Evolutionary conservation across 306 rosid genomes (phyloP), one percentile per base, ranked within the genome.

Genomic region (Spatholobus suberectus): DNA sequence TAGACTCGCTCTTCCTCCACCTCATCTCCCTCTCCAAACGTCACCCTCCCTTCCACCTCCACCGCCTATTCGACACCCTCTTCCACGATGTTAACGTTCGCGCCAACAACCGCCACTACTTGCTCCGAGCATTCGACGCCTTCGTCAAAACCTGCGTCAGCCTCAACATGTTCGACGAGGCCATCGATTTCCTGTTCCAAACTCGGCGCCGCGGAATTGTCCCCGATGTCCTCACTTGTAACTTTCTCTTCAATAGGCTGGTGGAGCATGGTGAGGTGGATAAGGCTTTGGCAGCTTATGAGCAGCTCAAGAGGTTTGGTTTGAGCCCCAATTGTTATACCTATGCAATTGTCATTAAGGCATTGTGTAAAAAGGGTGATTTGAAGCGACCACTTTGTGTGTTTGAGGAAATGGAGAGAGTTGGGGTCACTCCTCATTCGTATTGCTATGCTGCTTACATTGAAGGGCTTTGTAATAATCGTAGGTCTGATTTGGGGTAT

Each of bases 281-380:
- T 84, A 83, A 41, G 78, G 93, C 93, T 0, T 10, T 91, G 65
- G 84, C 86, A 5, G 20, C 87, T 59, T 93, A 83, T 73, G 79
- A 84, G 77, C 91, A 88, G 65, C 88, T 93, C 71, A 95, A 90
- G 84, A 87, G 93, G 81, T 81, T 90, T 67, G 97, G 98, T 66
- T 84, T 92, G 47, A 65, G 59, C n/a, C 93, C 97, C 1, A 91
- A 95, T 46, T 76, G 82, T 69, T 91, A 88, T 70, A 93, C 97
- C 2, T 91, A 91, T 55, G 89, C 89, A 11, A 95, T 92, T 84
- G 54, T 93, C 17, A 87, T 95, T 34, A 95, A 91, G 91, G 97
- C 88, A 3, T 82, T 81, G 0, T 90, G 95, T 72, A 91, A 72
- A 88, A 89, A 84, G 52, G 93, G 97, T 81, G 62, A 86, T 24